Evolutionary conservation across 352 stramenopile genomes (phyloP), one percentile per base, ranked within the genome.

Genomic region (Hyaloperonospora brassicae): DNA sequence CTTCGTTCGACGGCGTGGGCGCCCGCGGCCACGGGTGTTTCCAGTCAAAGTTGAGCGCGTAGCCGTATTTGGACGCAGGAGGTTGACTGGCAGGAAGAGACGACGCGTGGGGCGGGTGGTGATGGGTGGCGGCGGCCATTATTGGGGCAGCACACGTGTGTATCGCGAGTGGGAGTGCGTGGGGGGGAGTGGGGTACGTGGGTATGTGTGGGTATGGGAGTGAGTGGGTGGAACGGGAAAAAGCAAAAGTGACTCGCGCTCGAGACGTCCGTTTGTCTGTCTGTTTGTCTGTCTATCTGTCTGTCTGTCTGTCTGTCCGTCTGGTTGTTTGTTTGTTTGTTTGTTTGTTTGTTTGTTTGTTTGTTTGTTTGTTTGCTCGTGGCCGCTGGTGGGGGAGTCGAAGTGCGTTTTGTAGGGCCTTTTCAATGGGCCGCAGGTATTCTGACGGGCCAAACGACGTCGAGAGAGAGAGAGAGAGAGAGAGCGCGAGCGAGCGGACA

Each of bases 11-110:
- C 1, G 79, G 79, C 44, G 82, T 70, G 0, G 82, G 82, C 13
- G 78, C 77, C 42, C 77, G 76, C 13, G 82, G 82, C 80, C 80
- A 92, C 58, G 82, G 82, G 60, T 92, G 82, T 57, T 86, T 86
- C 82, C 78, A 90, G 70, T 87, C 78, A 46, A 79, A 93, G 64
- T 93, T 88, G 52, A 93, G 73, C 51, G 66, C 31, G 61, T 93
- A 93, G 41, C 79, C 82, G 57, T 82, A 92, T 55, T 81, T 59
- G 41, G 22, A 34, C 39, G 17, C 17, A 17, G 17, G 17, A 17
- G 17, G 17, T 17, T 25, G 50, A 27, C 24, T 42, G 52, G 22
- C 17, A 17, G 36, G 11, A 17, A 17, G 17, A 17, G 17, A 17
- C 36, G n/a, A n/a, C 27, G 27, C 8, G 27, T 4, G 4, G 8